A percentile compares a stretch with the other conserved stretches of the same genome.
Evolutionary conservation across 768 basidiomycete genomes (phyloP).

Genomic region (Trametes villosa): DNA sequence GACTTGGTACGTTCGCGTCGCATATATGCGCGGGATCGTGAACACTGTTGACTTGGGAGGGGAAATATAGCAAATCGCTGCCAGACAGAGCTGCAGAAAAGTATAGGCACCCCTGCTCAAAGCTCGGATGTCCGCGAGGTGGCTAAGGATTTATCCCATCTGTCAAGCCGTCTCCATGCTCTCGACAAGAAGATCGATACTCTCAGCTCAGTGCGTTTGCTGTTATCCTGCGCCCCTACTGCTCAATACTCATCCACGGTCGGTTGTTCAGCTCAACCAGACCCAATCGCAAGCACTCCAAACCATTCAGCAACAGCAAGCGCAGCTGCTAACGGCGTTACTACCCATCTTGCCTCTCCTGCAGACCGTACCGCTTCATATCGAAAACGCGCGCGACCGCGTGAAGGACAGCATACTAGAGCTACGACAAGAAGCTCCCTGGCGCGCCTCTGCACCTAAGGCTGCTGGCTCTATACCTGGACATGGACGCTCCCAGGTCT

Average conservation of each 20-base stretch:
- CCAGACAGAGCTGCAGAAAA: constrained; percentile 62
- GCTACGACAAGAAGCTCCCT: not conserved
- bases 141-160: constrained; percentile 16
- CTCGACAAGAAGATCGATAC: constrained; percentile 33
- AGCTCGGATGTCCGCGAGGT: constrained; percentile 27
- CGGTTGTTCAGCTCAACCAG: constrained; percentile 28
- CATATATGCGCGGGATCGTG: constrained; percentile 30
- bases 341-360: constrained; percentile 64
- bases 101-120: constrained; percentile 63
- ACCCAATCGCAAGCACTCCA: constrained; percentile 58
- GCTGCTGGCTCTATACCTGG: not conserved
- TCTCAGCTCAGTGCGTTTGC: constrained; percentile 26
- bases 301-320: constrained; percentile 65
- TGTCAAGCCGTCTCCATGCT: constrained; percentile 24
- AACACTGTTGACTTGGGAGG: too few species aligned
- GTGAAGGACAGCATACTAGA: constrained; percentile 30
- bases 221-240: not conserved
- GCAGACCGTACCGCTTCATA: constrained; percentile 60
- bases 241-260: not conserved
- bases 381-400: constrained; percentile 42
- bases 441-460: not conserved
- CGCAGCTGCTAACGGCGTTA: constrained; percentile 55
- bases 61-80: constrained; percentile 71
- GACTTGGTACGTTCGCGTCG: constrained; percentile 50
- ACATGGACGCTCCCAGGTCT: not conserved